Conservation (phyloP, 2,329 filamentous ascomycete genomes). For the Corniculantispora saksenae region DNA sequence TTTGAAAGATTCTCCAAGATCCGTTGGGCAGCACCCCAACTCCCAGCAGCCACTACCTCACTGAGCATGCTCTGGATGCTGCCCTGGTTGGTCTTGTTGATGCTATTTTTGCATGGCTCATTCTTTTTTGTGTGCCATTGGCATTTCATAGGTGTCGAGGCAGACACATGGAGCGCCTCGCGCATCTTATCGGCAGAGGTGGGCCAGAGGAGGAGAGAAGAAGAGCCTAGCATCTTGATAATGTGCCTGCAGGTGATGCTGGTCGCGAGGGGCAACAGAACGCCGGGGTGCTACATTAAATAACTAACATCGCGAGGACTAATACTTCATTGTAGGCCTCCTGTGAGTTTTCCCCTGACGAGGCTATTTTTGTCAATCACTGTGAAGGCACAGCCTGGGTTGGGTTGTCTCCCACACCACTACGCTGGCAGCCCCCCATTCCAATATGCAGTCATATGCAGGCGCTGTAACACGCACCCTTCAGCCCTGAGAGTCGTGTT, state of each 20-base stretch:
- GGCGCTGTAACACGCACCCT: neutral
- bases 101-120: neutral
- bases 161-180: neutral
- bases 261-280: neutral
- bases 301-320: neutral
- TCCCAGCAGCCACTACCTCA: conserved; percentile 18
- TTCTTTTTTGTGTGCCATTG: neutral
- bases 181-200: neutral
- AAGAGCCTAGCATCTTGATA: conserved; percentile 1
- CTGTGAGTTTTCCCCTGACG: neutral
- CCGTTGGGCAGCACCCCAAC: conserved; percentile 21
- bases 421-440: neutral
- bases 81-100: neutral
- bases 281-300: neutral
- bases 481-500: neutral
- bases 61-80: neutral
- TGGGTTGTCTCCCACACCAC: neutral
- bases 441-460: neutral
- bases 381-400: neutral
- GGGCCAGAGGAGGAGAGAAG: neutral
- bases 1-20: conserved; percentile 22
- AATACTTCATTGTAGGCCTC: neutral
- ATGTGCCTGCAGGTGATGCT: neutral
- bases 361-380: neutral
- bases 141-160: neutral